Evolutionary conservation across 2,329 filamentous ascomycete species (phyloP).

Genomic region (Pseudopithomyces maydicus): DNA sequence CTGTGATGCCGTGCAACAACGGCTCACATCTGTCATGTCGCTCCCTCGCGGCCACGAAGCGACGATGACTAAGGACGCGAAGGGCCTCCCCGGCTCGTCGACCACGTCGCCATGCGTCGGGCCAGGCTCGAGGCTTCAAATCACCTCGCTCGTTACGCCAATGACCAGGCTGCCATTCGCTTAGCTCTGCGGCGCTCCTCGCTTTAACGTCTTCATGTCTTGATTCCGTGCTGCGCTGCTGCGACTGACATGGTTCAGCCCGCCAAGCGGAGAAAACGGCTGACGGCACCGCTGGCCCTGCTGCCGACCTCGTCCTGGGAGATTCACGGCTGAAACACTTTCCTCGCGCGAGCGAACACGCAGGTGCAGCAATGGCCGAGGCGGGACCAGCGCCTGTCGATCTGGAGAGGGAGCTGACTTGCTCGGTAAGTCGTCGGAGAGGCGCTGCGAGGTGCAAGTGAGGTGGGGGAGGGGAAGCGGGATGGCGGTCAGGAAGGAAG

Average conservation of each 20-base stretch:
- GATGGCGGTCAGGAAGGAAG: neutral
- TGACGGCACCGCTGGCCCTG: constrained; percentile 17
- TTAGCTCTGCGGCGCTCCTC: neutral
- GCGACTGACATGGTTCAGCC: constrained; percentile 7
- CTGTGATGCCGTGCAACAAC: neutral
- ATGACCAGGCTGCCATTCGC: constrained; percentile 1
- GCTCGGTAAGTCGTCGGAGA: constrained; percentile 71
- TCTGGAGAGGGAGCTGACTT: constrained; percentile 91
- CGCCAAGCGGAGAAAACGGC: constrained; percentile 9
- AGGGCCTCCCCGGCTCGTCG: neutral
- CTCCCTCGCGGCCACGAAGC: too few species aligned
- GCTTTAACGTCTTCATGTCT: neutral
- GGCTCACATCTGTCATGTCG: neutral
- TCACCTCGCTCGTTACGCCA: neutral
- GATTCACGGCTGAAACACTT: neutral
- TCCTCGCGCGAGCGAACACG: neutral
- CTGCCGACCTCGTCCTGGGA: constrained; percentile 15
- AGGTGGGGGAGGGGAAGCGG: constrained; percentile 13
- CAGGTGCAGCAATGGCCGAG: constrained; percentile 36
- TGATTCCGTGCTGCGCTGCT: neutral
- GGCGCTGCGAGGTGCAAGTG: constrained; percentile 14
- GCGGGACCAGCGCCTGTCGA: constrained; percentile 60
- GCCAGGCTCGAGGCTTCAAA: neutral
- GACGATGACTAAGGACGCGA: neutral
- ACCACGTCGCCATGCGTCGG: constrained; percentile 1